Percentiles rank a stretch among this genome's conserved stretches.
These are phyloP conservation scores for Solanum okadae DNA, from an alignment of 257 asterid genomes.

Conservation along the genomic window DNA sequence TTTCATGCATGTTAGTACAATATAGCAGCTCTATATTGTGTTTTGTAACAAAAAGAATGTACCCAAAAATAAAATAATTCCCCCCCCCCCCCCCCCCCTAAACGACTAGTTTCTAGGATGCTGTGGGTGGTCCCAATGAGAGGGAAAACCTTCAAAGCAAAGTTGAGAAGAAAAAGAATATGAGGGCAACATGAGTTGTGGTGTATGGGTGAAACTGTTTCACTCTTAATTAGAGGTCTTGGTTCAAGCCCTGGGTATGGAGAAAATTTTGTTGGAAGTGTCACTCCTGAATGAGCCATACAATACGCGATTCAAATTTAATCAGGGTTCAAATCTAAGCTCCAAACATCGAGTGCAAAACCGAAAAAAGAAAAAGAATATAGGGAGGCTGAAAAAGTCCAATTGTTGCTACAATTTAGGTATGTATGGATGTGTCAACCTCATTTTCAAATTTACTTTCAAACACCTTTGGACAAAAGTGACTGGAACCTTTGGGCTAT, in stretches of 20 bases:
- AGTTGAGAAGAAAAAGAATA: not conserved
- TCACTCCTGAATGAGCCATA: not conserved
- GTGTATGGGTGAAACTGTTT: too few species aligned
- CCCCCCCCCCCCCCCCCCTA: too few species aligned
- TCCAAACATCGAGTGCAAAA: too few species aligned
- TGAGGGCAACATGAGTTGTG: not conserved
- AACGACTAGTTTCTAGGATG: not conserved
- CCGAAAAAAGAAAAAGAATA: not conserved
- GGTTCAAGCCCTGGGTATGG: rapidly evolving
- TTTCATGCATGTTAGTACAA: not conserved
- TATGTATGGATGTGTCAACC: not conserved
- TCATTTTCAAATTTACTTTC: not conserved
- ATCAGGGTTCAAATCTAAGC: rapidly evolving
- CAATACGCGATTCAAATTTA: rapidly evolving
- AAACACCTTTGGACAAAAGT: not conserved
- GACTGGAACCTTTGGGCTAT: not conserved
- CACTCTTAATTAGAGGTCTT: too few species aligned
- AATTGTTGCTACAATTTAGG: not conserved
- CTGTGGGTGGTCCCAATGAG: not conserved
- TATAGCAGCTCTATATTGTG: not conserved
- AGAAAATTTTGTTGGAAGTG: too few species aligned
- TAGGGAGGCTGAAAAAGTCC: not conserved
- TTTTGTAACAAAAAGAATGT: not conserved
- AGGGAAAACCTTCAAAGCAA: not conserved
- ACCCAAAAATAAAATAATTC: not conserved